Conservation (phyloP, 257 asterid genomes). For the Nicotiana paniculata region DNA sequence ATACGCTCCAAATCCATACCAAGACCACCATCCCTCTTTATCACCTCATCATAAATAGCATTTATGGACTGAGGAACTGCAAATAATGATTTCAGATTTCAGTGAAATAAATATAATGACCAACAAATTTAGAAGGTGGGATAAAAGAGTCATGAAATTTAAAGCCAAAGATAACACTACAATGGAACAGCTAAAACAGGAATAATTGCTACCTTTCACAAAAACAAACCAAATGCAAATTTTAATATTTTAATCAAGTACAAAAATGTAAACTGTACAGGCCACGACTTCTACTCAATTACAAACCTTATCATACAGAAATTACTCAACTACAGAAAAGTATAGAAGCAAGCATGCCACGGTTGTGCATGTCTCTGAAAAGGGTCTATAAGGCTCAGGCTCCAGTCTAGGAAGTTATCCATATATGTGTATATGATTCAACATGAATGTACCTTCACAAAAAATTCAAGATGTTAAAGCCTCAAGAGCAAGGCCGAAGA, state of each 20-base stretch:
- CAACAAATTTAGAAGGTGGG: background rate
- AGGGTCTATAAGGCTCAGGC: background rate
- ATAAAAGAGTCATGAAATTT: background rate
- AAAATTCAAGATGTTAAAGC: background rate
- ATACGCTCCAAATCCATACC: slow-evolving; percentile 60
- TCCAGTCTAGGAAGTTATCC: background rate
- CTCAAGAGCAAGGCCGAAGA: background rate
- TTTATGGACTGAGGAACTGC: slow-evolving; percentile 55
- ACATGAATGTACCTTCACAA: slow-evolving; percentile 3
- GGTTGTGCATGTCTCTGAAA: background rate
- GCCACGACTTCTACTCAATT: background rate
- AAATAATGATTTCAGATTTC: slow-evolving; percentile 19
- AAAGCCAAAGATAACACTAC: background rate
- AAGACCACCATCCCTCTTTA: slow-evolving; percentile 60
- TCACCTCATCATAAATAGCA: slow-evolving; percentile 69
- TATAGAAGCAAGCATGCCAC: background rate
- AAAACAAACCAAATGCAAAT: background rate
- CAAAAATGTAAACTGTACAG: background rate
- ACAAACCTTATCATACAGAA: background rate
- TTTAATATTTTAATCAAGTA: background rate
- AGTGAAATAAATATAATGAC: slow-evolving; percentile 1
- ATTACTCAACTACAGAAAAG: background rate
- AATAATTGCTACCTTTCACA: background rate
- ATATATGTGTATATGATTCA: background rate
- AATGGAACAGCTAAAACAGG: background rate